Conservation (phyloP, 2,329 filamentous ascomycete species). For the Spiromastix sp. region DNA sequence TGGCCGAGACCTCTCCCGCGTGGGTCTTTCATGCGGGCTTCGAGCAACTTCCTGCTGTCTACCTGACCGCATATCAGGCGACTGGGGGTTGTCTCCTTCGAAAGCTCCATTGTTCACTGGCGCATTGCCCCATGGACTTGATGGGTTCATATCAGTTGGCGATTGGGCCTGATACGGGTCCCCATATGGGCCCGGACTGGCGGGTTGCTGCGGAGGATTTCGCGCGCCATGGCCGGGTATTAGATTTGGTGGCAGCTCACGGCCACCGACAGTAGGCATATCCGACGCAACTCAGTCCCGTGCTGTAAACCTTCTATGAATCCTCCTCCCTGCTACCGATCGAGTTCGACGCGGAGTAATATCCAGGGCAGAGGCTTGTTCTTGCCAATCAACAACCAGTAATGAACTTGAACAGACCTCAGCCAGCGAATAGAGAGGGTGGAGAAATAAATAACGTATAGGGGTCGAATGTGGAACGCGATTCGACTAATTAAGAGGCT, state of each 20-base stretch:
- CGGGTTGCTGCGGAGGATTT: conserved; percentile 21
- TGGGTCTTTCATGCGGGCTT: conserved; percentile 22
- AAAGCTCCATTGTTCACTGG: conserved; percentile 5
- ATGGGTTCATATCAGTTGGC: conserved; percentile 27
- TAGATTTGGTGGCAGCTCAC: conserved; percentile 30
- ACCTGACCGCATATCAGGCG: conserved; percentile 21
- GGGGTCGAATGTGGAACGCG: no score
- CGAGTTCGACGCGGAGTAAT: no score
- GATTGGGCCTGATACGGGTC: conserved; percentile 27
- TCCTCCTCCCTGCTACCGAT: no score
- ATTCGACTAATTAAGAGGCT: no score
- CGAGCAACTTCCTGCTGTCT: conserved; percentile 22
- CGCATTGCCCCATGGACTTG: conserved; percentile 20
- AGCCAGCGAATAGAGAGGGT: no score
- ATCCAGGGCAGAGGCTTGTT: no score
- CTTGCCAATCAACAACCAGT: no score
- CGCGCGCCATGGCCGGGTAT: conserved; percentile 31
- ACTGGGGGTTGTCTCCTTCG: conserved; percentile 17
- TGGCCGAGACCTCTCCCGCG: conserved; percentile 26
- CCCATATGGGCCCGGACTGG: conserved; percentile 27
- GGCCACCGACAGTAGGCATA: conserved; percentile 32
- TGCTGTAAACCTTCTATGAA: no score
- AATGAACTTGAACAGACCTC: no score
- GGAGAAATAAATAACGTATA: no score
- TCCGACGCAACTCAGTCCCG: conserved; percentile 14